These are phyloP conservation scores for Spathaspora arborariae DNA, from an alignment of 805 yeast genomes.

Conservation along the genomic window DNA sequence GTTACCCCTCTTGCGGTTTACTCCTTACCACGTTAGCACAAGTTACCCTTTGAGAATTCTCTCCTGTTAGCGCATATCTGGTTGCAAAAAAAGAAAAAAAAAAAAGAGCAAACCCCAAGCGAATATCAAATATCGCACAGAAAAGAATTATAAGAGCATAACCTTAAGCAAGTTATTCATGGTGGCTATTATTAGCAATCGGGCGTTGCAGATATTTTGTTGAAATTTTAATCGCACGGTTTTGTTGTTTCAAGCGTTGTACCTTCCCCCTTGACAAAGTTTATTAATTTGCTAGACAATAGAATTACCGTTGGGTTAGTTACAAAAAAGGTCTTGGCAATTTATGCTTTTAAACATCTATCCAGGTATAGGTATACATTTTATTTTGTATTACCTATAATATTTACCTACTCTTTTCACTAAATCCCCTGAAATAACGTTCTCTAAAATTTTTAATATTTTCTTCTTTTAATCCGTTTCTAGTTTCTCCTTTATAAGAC, in stretches of 20 bases:
- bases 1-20: neutral
- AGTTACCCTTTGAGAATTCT: neutral
- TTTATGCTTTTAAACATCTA: neutral
- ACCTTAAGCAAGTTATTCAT: neutral
- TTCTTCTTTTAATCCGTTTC: slow-evolving; percentile 40
- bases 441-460: slow-evolving; percentile 63
- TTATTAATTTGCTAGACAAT: too few species aligned
- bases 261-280: too few species aligned
- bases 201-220: too few species aligned
- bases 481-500: slow-evolving; percentile 45
- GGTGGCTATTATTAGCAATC: neutral
- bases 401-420: slow-evolving; percentile 26
- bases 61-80: neutral
- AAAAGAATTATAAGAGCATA: neutral
- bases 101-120: neutral
- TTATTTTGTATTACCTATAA: neutral
- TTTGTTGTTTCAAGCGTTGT: too few species aligned
- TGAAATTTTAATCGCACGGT: too few species aligned
- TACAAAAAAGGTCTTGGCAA: neutral
- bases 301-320: too few species aligned
- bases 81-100: neutral
- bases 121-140: neutral
- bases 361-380: neutral
- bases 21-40: neutral
- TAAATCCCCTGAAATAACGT: slow-evolving; percentile 70